A percentile compares a stretch with the other conserved stretches of the same genome.
Evolutionary conservation across 2,329 filamentous ascomycete genomes (phyloP).

Genomic region (Zymoseptoria brevis): DNA sequence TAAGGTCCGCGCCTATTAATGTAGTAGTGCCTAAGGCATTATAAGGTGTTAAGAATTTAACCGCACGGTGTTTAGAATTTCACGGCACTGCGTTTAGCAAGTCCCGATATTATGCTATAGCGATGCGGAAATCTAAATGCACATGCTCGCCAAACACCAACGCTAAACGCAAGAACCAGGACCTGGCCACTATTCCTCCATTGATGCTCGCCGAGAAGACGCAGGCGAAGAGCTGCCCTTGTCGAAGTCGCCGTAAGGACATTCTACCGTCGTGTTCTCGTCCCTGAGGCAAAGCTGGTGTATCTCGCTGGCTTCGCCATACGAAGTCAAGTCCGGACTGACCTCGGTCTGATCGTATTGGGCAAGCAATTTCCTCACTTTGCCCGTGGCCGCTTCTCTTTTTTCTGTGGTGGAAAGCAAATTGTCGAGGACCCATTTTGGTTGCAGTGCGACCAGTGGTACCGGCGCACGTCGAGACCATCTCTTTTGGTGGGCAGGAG

Average conservation of each 20-base stretch:
- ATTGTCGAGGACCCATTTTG: conserved; percentile 17
- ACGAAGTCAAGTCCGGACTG: conserved; percentile 13
- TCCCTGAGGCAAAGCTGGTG: conserved; percentile 15
- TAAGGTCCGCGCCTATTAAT: no score
- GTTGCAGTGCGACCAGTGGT: conserved; percentile 13
- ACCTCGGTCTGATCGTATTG: conserved; percentile 15
- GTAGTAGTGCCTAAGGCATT: no score
- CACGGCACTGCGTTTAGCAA: no score
- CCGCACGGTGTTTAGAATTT: no score
- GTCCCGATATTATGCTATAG: no score
- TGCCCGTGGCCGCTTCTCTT: conserved; percentile 12
- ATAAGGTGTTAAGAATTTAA: no score
- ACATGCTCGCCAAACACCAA: background rate
- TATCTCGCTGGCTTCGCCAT: conserved; percentile 14
- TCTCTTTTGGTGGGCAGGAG: conserved; percentile 14
- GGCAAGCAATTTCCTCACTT: conserved; percentile 14
- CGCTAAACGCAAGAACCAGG: background rate
- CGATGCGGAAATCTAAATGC: no score
- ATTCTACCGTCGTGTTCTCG: conserved; percentile 13
- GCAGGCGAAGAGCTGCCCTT: conserved; percentile 9
- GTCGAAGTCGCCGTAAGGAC: conserved; percentile 16
- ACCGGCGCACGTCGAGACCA: conserved; percentile 16
- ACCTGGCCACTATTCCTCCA: background rate
- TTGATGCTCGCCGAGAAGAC: conserved; percentile 4
- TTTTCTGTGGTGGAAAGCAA: conserved; percentile 15